Evolutionary conservation across 306 rosid species (phyloP), one percentile per base, ranked within the genome.

Genomic region (Cucurbita maxima): DNA sequence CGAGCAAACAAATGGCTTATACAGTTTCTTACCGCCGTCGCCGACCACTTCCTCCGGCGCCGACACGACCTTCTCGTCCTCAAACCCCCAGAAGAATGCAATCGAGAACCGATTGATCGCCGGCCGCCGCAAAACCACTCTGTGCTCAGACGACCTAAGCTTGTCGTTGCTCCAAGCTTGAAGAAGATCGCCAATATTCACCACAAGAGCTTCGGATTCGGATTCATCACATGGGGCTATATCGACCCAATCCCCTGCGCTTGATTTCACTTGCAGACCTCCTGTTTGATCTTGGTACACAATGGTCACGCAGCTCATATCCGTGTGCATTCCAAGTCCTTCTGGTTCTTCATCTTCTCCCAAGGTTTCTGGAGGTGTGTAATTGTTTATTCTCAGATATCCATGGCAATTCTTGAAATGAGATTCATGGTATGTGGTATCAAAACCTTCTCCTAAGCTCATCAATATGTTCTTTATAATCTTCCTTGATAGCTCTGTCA

Each of bases 261-360:
- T 80, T 78, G 98, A 83, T 80, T 78, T 89, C 77, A 91, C 90
- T 51, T 94, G 96, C 79, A 94, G 96, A 71, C 97, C 99, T 53
- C 97, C 97, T 18, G 79, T 84, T 82, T 87, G 84, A 64, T 91
- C 99, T 84, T 91, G 99, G 64, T 86, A 87, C 44, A 91, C 76
- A 48, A 91, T 82, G 5, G 99, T 94, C 2, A 94, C 79, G 38
- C 97, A 91, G 74, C 99, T 94, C 99, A 90, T 94, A 20, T 94
- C 99, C 16, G 97, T 94, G 70, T 89, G 99, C 90, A 85, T 91
- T 13, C 99, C 99, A 8, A 94, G 97, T n/a, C 99, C 97, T 37
- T 94, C 99, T 53, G 85, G 79, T 72, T 84, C 81, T 16, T 63
- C 15, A 14, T 69, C 61, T 25, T 77, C 83, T 22, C 80, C 84